Percentiles rank a stretch among this genome's conserved stretches.
These are phyloP conservation scores for Laburnicola sp. DNA, from an alignment of 2,329 filamentous ascomycete genomes.

Conservation along the genomic window DNA sequence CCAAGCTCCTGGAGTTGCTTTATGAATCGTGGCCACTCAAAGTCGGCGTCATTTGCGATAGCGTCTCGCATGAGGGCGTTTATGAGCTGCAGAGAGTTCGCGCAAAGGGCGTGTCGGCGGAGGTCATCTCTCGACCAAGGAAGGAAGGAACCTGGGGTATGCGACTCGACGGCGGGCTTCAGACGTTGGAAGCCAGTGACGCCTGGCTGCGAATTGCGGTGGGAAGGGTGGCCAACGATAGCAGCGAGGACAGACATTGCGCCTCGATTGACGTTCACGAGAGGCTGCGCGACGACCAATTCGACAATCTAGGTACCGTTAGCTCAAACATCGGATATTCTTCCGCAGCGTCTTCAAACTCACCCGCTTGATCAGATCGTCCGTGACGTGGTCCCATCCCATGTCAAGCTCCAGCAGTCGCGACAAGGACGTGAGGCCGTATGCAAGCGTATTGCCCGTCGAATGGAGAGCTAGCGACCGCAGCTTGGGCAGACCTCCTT, in stretches of 20 bases:
- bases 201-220: constrained; percentile 57
- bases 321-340: constrained; percentile 13
- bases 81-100: constrained; percentile 91
- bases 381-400: constrained; percentile 88
- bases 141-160: constrained; percentile 93
- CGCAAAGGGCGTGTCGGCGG: constrained; percentile 95
- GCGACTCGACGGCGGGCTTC: constrained; percentile 86
- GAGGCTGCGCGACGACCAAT: constrained; percentile 88
- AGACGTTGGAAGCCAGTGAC: constrained; percentile 87
- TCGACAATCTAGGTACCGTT: constrained; percentile 69
- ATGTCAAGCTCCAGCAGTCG: constrained; percentile 93
- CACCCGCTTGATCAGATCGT: constrained; percentile 70
- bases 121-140: constrained; percentile 88
- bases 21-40: constrained; percentile 95
- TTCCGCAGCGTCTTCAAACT: constrained; percentile 28
- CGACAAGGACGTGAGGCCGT: constrained; percentile 86
- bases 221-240: constrained; percentile 82
- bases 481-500: constrained; percentile 80
- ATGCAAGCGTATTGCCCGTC: constrained; percentile 91
- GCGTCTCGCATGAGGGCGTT: constrained; percentile 94
- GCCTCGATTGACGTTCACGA: constrained; percentile 95
- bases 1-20: constrained; percentile 91
- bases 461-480: constrained; percentile 81
- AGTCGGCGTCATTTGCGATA: constrained; percentile 72
- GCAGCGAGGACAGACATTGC: constrained; percentile 96